Evolutionary conservation across 1,139 yeast species (phyloP).

Genomic region (Yamadazyma jaroonii): DNA sequence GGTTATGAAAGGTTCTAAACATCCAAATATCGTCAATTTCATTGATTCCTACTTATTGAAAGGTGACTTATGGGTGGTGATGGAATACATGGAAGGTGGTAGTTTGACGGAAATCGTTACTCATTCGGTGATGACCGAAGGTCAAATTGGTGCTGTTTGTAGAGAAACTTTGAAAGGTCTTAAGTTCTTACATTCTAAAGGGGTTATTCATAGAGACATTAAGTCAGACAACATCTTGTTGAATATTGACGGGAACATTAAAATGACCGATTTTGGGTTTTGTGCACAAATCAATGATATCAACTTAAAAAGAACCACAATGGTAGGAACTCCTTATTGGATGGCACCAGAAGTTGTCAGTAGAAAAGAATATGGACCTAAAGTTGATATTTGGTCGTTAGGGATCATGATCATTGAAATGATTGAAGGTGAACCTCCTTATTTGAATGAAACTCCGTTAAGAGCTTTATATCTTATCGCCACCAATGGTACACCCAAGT

Average conservation of each 20-base stretch:
- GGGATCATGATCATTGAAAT: constrained; percentile 97
- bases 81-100: constrained; percentile 99
- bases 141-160: constrained; percentile 96
- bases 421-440: constrained; percentile 99
- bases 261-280: constrained; percentile 86
- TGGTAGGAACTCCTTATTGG: constrained; percentile 99
- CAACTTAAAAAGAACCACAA: constrained; percentile 84
- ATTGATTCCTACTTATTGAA: constrained; percentile 77
- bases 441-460: constrained; percentile 90
- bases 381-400: constrained; percentile 95
- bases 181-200: constrained; percentile 84
- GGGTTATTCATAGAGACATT: constrained; percentile 94
- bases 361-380: constrained; percentile 92
- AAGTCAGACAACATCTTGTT: constrained; percentile 89
- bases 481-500: constrained; percentile 91
- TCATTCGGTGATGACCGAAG: constrained; percentile 92
- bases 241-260: constrained; percentile 82
- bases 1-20: constrained; percentile 91
- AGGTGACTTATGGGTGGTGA: constrained; percentile 88
- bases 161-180: constrained; percentile 86
- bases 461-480: constrained; percentile 90
- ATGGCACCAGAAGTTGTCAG: constrained; percentile 99
- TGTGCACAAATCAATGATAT: constrained; percentile 94
- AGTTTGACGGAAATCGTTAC: constrained; percentile 93
- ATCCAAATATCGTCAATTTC: constrained; percentile 88